These are phyloP conservation scores for Clarireedia sp. DNA, from an alignment of 2,329 filamentous ascomycete species.

Conservation along the genomic window DNA sequence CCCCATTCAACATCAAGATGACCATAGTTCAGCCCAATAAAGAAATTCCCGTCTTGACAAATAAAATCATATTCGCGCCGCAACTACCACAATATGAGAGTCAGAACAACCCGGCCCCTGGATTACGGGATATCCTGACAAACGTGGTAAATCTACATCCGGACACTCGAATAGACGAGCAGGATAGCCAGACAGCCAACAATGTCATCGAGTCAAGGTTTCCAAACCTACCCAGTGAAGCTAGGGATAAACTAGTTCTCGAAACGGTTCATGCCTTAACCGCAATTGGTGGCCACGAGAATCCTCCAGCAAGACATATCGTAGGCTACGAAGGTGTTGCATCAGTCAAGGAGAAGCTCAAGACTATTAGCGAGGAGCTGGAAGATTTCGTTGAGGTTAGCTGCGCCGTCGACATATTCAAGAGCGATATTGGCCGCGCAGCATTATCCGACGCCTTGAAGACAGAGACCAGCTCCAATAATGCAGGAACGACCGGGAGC, in stretches of 20 bases:
- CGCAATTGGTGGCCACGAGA: conserved; percentile 90
- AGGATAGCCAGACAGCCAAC: conserved; percentile 15
- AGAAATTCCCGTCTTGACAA: conserved; percentile 81
- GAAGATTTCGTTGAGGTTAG: conserved; percentile 95
- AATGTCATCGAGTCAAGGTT: conserved; percentile 55
- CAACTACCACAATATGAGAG: conserved; percentile 63
- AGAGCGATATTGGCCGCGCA: conserved; percentile 25
- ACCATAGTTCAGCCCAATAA: conserved; percentile 94
- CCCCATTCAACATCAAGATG: conserved; percentile 93
- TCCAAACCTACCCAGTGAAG: conserved; percentile 58
- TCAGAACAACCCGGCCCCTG: conserved; percentile 65
- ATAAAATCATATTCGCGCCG: conserved; percentile 77
- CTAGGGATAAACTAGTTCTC: conserved; percentile 67
- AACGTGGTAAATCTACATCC: conserved; percentile 72
- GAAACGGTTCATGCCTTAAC: conserved; percentile 89
- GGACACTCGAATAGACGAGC: conserved; percentile 41
- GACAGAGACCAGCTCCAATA: neutral
- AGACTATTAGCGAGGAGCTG: conserved; percentile 90
- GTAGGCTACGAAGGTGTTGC: conserved; percentile 82
- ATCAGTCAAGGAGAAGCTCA: conserved; percentile 90
- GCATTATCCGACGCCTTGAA: conserved; percentile 16
- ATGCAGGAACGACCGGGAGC: neutral
- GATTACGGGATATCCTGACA: conserved; percentile 74
- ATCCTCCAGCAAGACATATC: conserved; percentile 88
- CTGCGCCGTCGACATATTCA: conserved; percentile 31